Conservation (phyloP, 345 rosid genomes). For the Bruguiera parviflora region DNA sequence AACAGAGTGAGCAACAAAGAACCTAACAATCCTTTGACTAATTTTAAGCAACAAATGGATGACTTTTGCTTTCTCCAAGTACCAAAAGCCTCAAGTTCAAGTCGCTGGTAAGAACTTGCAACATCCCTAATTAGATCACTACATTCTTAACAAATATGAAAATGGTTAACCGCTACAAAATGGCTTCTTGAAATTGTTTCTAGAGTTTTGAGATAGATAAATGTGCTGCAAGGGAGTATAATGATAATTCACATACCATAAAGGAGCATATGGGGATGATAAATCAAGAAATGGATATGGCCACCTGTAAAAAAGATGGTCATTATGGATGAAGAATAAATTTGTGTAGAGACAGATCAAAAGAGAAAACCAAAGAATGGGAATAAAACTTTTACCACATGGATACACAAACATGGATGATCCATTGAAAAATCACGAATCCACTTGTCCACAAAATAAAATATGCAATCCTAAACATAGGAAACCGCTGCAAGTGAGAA, state of each 20-base stretch:
- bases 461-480: slow-evolving; percentile 73
- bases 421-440: slow-evolving; percentile 87
- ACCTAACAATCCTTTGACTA: too few species aligned
- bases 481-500: slow-evolving; percentile 61
- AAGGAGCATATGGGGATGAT: slow-evolving; percentile 62
- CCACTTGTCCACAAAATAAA: slow-evolving; percentile 64
- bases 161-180: background rate
- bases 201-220: background rate
- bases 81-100: too few species aligned
- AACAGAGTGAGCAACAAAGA: too few species aligned
- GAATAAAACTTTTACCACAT: slow-evolving; percentile 48
- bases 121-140: too few species aligned
- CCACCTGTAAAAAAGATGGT: slow-evolving; percentile 56
- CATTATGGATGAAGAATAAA: slow-evolving; percentile 9
- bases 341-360: background rate
- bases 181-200: background rate
- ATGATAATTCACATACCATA: slow-evolving; percentile 53
- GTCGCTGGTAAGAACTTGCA: too few species aligned
- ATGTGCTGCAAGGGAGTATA: background rate
- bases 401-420: slow-evolving; percentile 72
- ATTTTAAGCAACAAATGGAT: too few species aligned
- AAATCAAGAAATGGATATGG: slow-evolving; percentile 89
- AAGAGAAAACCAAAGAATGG: background rate
- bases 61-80: too few species aligned
- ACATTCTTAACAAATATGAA: background rate